Conservation (phyloP, 176 grass and related monocot species). For the Lolium rigidum region DNA sequence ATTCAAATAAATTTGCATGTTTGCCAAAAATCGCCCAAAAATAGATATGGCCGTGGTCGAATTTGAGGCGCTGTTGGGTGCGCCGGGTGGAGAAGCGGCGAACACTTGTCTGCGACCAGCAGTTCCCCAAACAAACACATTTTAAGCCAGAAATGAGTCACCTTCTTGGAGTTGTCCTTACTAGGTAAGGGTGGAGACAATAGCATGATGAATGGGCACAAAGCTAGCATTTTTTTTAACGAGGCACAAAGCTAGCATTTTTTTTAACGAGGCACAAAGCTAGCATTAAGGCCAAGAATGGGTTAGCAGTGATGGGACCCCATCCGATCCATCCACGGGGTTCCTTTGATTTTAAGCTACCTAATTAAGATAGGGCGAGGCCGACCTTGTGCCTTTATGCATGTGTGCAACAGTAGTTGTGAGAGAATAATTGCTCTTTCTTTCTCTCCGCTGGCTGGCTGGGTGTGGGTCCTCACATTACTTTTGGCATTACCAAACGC, state of each 20-base stretch:
- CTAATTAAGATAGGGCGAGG: neutral
- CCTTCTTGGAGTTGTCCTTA: no score
- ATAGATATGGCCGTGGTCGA: no score
- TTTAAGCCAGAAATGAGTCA: no score
- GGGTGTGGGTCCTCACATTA: conserved; percentile 53
- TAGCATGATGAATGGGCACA: conserved; percentile 23
- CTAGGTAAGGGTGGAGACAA: neutral
- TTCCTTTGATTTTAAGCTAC: conserved; percentile 54
- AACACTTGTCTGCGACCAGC: no score
- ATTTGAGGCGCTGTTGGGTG: no score
- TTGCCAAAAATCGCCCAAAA: no score
- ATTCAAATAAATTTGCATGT: no score
- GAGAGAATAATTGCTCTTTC: conserved; percentile 46
- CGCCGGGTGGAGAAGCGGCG: no score
- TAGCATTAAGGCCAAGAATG: conserved; percentile 18
- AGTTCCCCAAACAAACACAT: no score
- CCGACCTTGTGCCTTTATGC: conserved; percentile 10
- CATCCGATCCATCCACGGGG: neutral
- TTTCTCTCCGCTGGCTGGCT: neutral
- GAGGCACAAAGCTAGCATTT: neutral
- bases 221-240: neutral
- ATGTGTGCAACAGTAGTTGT: conserved; percentile 48
- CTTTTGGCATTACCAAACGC: conserved; percentile 60
- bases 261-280: no score
- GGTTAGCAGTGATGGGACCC: conserved; percentile 46